Evolutionary conservation across 179 eudicot genomes (phyloP), one percentile per base, ranked within the genome.

Genomic region (Nepenthes alata): DNA sequence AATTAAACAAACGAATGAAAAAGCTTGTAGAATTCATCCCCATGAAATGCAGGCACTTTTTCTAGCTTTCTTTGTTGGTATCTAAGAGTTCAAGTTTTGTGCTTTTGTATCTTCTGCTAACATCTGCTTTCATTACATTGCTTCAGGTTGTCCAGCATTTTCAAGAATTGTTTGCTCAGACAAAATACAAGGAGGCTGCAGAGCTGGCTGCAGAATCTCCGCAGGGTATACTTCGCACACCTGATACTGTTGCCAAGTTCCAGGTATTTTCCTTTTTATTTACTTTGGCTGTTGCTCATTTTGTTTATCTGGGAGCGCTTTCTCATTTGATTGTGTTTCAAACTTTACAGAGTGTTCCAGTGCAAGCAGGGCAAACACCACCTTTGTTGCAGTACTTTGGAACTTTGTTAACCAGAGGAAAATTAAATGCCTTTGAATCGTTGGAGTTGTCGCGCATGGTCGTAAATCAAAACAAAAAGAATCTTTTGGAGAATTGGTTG

Each of bases 131-230:
- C 56, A 10, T 47, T 47, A 1, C 45, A 45, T 57, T 66, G 58
- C 10, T 38, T 70, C 79, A 91, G 98, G 98, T 91, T 77, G 96
- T 91, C 72, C 98, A 91, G 76, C 89, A 96, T 36, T 91, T 91
- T 70, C 98, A 91, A 70, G 98, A 91, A 70, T 74, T 91, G 67
- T 91, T 91, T 80, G 91, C 98, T 70, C 95, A 89, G 77, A 91
- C 95, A 39, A 91, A 89, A 77, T 91, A 89, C 52, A 91, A 91
- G 66, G 98, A 91, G 75, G 98, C 98, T 72, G 98, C 98, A 65
- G 98, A 89, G 77, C 98, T 91, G 77, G 98, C 98, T 64, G 98
- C 98, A 34, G 98, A 89, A 74, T 89, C 96, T 80, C 98, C 98
- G 2, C 98, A 89, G 76, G 96, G 98, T 50, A 83, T 91, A 59